Base-by-base conservation (phyloP, 495 filamentous ascomycete genomes). In the Haplographium delicatum region DNA sequence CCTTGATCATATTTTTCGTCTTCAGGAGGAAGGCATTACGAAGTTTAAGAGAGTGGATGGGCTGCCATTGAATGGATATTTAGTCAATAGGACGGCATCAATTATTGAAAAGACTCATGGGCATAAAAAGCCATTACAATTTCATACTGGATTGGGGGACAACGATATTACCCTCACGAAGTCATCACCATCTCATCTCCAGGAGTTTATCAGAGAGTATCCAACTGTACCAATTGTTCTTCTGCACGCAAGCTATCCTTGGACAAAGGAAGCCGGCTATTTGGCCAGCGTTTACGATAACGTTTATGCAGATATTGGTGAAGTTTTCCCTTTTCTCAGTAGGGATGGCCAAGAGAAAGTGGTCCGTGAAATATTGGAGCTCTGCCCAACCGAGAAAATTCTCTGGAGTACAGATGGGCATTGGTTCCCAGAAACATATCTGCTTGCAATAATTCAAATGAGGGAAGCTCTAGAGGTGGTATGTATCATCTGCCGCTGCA, bases 371-470 rank as follows among this genome's bases (percentile, higher is more conserved):
- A 77, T 85, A 30, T 65, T 95, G 9, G 89, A 95, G 61, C 62
- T 93, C 0, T 82, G 82, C 31, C 90, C 90, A 0, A 78, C 74
- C 22, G 81, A 78, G 50, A 93, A 93, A 64, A 66, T 96, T 2
- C 60, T 91, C 1, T 96, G 88, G 83, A 90, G 86, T 51, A 89
- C 85, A 0, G 89, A 94, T 65, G 89, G 87, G 0, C 85, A 90
- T 60, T 86, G 76, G 62, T 88, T 88, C 53, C 86, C 90, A 0
- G 90, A 96, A 64, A 88, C 85, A 1, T 96, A 82, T 62, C 78
- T 86, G 61, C 69, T 93, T 28, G 86, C 88, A 13, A 83, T 85
- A 45, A 72, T 73, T 45, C 89, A 96, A 64, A 83, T 91, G 53
- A 78, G 89, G 19, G 82, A 89, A 47, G 85, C 78, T 7, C 67